A percentile compares a stretch with the other conserved stretches of the same genome.
These are phyloP conservation scores for Hordeum marinum DNA, from an alignment of 176 grass and related monocot species.

Conservation along the genomic window DNA sequence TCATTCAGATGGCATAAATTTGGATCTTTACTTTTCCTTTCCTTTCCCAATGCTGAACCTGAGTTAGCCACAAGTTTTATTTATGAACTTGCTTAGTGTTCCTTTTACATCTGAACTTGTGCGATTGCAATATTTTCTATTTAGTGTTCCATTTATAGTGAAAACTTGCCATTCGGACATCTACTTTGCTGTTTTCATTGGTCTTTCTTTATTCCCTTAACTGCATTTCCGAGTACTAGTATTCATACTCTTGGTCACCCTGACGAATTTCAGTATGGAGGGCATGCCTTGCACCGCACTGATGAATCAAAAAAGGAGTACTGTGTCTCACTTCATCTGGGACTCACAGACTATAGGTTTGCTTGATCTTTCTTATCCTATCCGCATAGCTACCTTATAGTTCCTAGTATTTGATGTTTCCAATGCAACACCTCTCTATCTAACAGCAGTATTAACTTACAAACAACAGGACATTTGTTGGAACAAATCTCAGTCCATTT, in stretches of 20 bases:
- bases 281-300: slow-evolving; percentile 38
- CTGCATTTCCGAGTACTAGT: background rate
- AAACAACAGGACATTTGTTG: slow-evolving; percentile 81
- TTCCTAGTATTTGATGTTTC: background rate
- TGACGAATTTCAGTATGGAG: slow-evolving; percentile 67
- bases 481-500: slow-evolving; percentile 85
- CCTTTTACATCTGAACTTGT: background rate
- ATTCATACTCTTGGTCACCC: background rate
- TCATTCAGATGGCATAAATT: background rate
- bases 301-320: slow-evolving; percentile 37
- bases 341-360: slow-evolving; percentile 95
- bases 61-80: background rate
- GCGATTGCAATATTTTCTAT: background rate
- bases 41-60: background rate
- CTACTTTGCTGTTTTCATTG: background rate
- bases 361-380: background rate
- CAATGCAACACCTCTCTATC: background rate
- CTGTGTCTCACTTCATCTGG: slow-evolving; percentile 65
- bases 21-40: background rate
- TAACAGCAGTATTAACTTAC: slow-evolving; percentile 6
- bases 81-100: background rate
- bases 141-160: background rate
- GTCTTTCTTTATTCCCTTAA: background rate
- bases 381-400: background rate
- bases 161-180: background rate